phyloP scores from a whole-genome alignment of 1,139 yeast genomes.

The Yamadazyma atmosphaerica region DNA sequence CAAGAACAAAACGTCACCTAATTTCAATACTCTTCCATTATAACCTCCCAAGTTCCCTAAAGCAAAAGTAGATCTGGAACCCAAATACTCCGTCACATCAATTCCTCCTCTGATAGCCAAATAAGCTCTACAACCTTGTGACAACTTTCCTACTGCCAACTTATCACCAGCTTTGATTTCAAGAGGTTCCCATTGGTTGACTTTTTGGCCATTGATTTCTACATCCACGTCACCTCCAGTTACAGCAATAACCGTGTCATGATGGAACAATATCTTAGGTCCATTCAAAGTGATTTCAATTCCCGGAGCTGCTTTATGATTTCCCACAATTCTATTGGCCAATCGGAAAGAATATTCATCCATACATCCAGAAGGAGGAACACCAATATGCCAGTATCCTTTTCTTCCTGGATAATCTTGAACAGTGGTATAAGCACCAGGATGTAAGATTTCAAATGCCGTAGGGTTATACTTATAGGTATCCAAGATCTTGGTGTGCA shows the following conservation, averaged over 20 bases:
- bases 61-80: slow-evolving; percentile 96
- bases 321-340: slow-evolving; percentile 90
- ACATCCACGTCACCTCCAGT: slow-evolving; percentile 82
- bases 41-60: slow-evolving; percentile 92
- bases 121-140: slow-evolving; percentile 84
- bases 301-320: slow-evolving; percentile 78
- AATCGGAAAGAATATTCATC: slow-evolving; percentile 86
- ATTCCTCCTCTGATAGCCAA: slow-evolving; percentile 90
- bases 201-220: slow-evolving; percentile 60
- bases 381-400: slow-evolving; percentile 88
- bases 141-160: slow-evolving; percentile 76
- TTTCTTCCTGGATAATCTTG: slow-evolving; percentile 96
- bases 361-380: slow-evolving; percentile 99
- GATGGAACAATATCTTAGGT: slow-evolving; percentile 82
- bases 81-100: slow-evolving; percentile 90
- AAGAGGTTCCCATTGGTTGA: slow-evolving; percentile 67
- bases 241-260: slow-evolving; percentile 71
- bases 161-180: slow-evolving; percentile 70
- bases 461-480: slow-evolving; percentile 75
- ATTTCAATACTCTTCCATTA: slow-evolving; percentile 86
- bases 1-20: slow-evolving; percentile 87
- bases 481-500: slow-evolving; percentile 86
- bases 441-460: slow-evolving; percentile 79
- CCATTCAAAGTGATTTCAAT: slow-evolving; percentile 87
- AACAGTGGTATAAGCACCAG: slow-evolving; percentile 94